Conservation (phyloP, 768 basidiomycete genomes). For the Boletus eberwhitei region DNA sequence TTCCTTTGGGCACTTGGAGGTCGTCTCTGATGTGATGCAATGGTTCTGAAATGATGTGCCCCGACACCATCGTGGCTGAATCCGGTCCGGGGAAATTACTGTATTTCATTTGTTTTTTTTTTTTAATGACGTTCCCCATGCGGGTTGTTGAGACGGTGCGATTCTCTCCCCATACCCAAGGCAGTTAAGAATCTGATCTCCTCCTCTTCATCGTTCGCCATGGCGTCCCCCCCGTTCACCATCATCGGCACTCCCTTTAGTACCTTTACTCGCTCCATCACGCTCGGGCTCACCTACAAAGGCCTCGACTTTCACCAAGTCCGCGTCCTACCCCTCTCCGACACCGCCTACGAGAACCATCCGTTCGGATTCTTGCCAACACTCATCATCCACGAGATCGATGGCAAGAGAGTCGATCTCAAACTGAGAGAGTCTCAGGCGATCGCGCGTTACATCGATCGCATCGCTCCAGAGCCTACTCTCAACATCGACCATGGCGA, state of each 20-base stretch:
- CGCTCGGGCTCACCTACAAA: conserved; percentile 29
- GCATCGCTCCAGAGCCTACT: conserved; percentile 26
- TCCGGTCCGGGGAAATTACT: no score
- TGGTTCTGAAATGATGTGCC: no score
- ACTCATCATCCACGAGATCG: conserved; percentile 28
- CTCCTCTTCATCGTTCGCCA: not conserved
- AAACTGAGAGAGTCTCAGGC: conserved; percentile 29
- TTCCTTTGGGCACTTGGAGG: not conserved
- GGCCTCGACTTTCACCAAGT: conserved; percentile 26
- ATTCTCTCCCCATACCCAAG: not conserved
- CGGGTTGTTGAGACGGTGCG: not conserved
- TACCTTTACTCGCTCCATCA: conserved; percentile 32
- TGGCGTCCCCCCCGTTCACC: conserved; percentile 24
- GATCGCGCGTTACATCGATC: conserved; percentile 30
- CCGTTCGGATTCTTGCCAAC: conserved; percentile 33
- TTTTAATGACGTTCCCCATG: not conserved
- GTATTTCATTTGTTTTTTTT: no score
- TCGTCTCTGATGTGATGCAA: no score
- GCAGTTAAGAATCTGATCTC: not conserved
- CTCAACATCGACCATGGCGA: conserved; percentile 22
- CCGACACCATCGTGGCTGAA: no score
- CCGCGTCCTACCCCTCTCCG: conserved; percentile 26
- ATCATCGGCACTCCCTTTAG: conserved; percentile 33
- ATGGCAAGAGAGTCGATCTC: conserved; percentile 20
- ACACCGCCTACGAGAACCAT: conserved; percentile 26